Percentiles rank a stretch among this genome's conserved stretches.
These are phyloP conservation scores for Tilletia indica DNA, from an alignment of 1,284 basidiomycete species.

Conservation along the genomic window DNA sequence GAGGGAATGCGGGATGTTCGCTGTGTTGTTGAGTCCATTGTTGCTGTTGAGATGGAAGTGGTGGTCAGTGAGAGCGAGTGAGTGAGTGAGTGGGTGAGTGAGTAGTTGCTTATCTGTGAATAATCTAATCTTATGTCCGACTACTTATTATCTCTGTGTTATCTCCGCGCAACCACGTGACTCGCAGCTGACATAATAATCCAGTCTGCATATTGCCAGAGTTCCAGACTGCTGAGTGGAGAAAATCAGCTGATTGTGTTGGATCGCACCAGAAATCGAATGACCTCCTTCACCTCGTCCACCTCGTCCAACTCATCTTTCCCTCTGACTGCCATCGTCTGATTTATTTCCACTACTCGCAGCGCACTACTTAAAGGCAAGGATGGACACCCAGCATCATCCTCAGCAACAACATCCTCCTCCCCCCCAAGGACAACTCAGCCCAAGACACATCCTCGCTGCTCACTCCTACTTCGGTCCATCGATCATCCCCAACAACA, in stretches of 20 bases:
- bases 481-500: slow-evolving; percentile 19
- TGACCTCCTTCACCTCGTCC: neutral
- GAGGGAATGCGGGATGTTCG: too few relatives aligned
- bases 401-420: neutral
- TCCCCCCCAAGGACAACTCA: neutral
- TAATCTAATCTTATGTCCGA: neutral
- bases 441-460: slow-evolving; percentile 21
- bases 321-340: neutral
- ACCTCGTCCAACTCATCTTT: neutral
- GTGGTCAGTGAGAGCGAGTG: neutral
- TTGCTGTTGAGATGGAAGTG: neutral
- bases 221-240: too few relatives aligned
- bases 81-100: neutral
- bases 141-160: too few relatives aligned
- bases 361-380: neutral
- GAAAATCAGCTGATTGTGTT: too few relatives aligned
- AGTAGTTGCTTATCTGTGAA: neutral
- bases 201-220: too few relatives aligned
- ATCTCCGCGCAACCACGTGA: too few relatives aligned
- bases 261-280: too few relatives aligned
- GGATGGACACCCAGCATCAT: neutral
- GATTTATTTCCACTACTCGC: neutral
- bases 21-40: too few relatives aligned
- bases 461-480: slow-evolving; percentile 28
- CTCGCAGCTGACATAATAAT: too few relatives aligned